Evolutionary conservation across 441 rosid genomes (phyloP), one percentile per base, ranked within the genome.

Genomic region (Eruca vesicaria): DNA sequence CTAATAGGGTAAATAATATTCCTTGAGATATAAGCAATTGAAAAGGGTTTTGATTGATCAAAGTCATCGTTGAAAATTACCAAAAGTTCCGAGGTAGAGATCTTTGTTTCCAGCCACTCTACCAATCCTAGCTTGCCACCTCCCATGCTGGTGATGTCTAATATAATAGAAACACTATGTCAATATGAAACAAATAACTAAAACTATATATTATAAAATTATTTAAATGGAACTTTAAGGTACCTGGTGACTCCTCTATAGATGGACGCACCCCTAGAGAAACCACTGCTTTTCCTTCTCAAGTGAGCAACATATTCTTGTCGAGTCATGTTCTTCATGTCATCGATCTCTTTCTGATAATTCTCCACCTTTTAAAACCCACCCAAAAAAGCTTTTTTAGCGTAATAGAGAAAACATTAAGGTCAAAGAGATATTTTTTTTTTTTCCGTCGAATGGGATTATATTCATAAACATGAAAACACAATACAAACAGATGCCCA

Each of bases 121-220:
- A 16, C 99, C 99, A 0, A 95, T 95, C 75, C 99, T 80, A 75
- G 99, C 98, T 73, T 95, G 99, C 99, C 99, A 95, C 85, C 99
- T 89, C 71, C 99, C 99, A 82, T 95, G 99, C 69, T 95, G 99
- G 63, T 95, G 99, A 78, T 95, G 99, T 61, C 99, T 92, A 82
- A 20, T 21, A 52, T 56, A 26, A 57, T 21, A 23, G 8, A 71
- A 60, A 23, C 6, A 36, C 8, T 60, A 68, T 23, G 69, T 21
- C 57, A 65, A 69, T 7, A 60, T 6, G 31, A 14, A 50, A 26
- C 9, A 2, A 53, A 61, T 18, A 59, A 59, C 14, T 1, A 43
- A 58, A 59, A 41, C 36, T 29, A 33, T n/a, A 11, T 19, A n/a
- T 1, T 23, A 64, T 50, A 26, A 23, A 16, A 28, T 69, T 16